Conservation (phyloP, 2,329 filamentous ascomycete species). For the Leptographium lundbergii region DNA sequence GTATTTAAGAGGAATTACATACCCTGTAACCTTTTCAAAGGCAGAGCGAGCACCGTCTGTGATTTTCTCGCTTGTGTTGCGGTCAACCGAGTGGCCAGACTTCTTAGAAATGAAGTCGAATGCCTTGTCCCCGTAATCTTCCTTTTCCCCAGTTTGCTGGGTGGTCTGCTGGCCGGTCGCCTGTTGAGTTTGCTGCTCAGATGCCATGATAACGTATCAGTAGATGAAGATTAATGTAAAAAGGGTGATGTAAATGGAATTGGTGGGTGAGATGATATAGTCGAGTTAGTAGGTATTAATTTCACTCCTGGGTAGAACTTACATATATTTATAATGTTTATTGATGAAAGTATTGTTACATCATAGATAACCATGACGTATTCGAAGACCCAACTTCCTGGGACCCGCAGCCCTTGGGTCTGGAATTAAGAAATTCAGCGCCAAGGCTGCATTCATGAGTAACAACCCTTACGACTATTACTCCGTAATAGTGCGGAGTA, state of each 20-base stretch:
- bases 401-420: no score
- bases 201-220: background rate
- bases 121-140: constrained; percentile 17
- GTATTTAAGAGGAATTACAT: constrained; percentile 5
- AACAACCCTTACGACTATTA: no score
- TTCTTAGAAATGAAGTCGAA: constrained; percentile 16
- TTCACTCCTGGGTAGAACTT: background rate
- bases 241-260: no score
- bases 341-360: background rate
- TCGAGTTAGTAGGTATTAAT: no score
- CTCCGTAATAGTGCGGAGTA: no score
- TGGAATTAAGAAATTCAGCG: no score
- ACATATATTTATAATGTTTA: background rate
- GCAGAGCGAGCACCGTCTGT: constrained; percentile 19
- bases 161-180: background rate
- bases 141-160: constrained; percentile 3
- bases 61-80: constrained; percentile 19
- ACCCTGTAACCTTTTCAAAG: constrained; percentile 28
- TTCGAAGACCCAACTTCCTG: background rate
- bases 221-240: background rate
- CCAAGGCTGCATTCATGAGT: no score
- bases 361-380: background rate
- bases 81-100: constrained; percentile 13
- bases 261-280: no score
- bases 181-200: constrained; percentile 4